These are phyloP conservation scores for Mercurialis annua DNA, from an alignment of 345 rosid species.

Conservation along the genomic window DNA sequence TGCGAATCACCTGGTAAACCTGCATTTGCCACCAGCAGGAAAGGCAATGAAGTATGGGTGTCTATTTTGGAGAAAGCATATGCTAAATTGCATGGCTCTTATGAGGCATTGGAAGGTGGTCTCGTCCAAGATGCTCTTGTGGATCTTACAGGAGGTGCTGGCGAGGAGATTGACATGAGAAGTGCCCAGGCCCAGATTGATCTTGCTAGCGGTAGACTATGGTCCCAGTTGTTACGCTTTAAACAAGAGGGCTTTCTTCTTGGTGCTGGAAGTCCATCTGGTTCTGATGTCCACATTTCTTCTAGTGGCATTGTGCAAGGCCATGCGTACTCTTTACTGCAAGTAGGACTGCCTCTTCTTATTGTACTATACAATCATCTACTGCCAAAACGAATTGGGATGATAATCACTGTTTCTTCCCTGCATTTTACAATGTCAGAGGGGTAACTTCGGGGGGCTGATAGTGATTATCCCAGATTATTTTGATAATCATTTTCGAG, in stretches of 20 bases:
- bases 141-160: constrained; percentile 99
- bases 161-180: constrained; percentile 99
- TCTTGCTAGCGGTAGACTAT: constrained; percentile 98
- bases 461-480: no score
- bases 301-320: constrained; percentile 99
- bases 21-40: constrained; percentile 96
- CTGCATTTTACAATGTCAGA: no score
- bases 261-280: constrained; percentile 99
- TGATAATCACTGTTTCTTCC: no score
- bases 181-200: constrained; percentile 99
- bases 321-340: constrained; percentile 95
- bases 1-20: constrained; percentile 96
- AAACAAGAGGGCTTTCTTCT: constrained; percentile 98
- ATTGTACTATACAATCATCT: neutral
- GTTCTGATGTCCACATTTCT: constrained; percentile 97
- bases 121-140: constrained; percentile 99
- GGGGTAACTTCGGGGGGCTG: no score
- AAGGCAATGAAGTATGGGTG: constrained; percentile 93
- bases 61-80: constrained; percentile 96
- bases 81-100: constrained; percentile 98
- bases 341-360: constrained; percentile 46
- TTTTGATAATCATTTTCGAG: neutral
- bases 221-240: constrained; percentile 97
- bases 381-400: constrained; percentile 1
- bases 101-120: constrained; percentile 98